A percentile compares a stretch with the other conserved stretches of the same genome.
Evolutionary conservation across 2,329 filamentous ascomycete species (phyloP).

Genomic region (Fusarium sp.): DNA sequence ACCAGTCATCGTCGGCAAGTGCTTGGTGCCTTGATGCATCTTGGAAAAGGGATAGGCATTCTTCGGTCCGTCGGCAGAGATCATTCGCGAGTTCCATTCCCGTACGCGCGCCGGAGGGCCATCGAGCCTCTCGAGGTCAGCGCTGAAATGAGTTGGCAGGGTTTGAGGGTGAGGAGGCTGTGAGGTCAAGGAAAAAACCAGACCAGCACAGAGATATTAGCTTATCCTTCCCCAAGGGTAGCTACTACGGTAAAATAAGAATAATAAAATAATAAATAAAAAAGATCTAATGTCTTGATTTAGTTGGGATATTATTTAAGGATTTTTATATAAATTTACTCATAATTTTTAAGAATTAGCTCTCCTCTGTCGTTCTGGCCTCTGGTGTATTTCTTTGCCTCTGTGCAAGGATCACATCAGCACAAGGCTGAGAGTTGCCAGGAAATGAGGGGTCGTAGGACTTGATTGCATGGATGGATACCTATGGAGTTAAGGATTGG

Average conservation of each 20-base stretch:
- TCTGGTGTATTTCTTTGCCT: no score
- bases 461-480: background rate
- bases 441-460: background rate
- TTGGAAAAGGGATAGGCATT: background rate
- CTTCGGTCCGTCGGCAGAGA: background rate
- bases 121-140: background rate
- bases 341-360: background rate
- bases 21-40: background rate
- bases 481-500: background rate
- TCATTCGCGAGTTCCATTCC: background rate
- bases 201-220: background rate
- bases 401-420: background rate
- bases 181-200: background rate
- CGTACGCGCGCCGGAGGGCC: background rate
- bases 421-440: background rate
- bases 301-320: background rate
- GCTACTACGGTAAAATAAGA: background rate
- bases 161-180: background rate
- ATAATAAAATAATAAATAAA: background rate
- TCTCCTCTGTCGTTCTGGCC: background rate
- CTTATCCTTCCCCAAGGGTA: background rate
- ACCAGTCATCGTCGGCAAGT: background rate
- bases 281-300: background rate
- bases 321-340: background rate
- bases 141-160: background rate